A percentile compares a stretch with the other conserved stretches of the same genome.
phyloP scores from a whole-genome alignment of 2,329 filamentous ascomycete genomes.

The Epichloe sylvatica region DNA sequence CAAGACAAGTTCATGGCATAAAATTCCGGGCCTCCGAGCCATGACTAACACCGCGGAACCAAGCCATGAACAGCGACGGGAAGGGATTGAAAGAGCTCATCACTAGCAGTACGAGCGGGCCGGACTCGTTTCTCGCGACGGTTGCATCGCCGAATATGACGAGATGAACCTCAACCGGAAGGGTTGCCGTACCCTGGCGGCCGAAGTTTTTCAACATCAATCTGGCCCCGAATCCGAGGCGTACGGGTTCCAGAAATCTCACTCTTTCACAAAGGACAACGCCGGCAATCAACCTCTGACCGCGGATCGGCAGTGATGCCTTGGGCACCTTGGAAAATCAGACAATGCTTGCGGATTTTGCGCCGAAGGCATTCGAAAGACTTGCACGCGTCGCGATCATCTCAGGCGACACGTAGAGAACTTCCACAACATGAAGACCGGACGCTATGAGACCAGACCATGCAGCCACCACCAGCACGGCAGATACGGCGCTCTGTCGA shows the following conservation, averaged over 20 bases:
- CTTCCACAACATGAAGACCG: conserved; percentile 26
- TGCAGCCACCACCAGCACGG: too few species aligned
- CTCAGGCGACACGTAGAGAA: conserved; percentile 35
- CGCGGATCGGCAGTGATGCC: background rate
- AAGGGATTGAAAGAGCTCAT: too few species aligned
- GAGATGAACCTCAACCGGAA: too few species aligned
- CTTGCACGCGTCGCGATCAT: conserved; percentile 20
- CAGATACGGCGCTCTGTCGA: background rate
- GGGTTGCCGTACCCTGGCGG: too few species aligned
- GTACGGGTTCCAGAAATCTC: background rate
- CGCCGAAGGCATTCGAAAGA: conserved; percentile 15
- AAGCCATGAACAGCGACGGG: too few species aligned
- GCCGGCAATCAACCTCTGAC: background rate
- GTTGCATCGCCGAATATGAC: too few species aligned
- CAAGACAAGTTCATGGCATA: too few species aligned
- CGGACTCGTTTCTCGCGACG: too few species aligned
- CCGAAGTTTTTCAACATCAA: background rate
- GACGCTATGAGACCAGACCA: too few species aligned
- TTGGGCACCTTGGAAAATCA: conserved; percentile 12
- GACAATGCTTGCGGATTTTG: conserved; percentile 18
- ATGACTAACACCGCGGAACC: too few species aligned
- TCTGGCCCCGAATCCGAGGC: background rate
- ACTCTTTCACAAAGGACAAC: background rate
- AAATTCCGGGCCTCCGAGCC: too few species aligned
- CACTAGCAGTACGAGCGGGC: too few species aligned